Evolutionary conservation across 208 protist genomes (phyloP).

Genomic region (Phytomonas sp.): DNA sequence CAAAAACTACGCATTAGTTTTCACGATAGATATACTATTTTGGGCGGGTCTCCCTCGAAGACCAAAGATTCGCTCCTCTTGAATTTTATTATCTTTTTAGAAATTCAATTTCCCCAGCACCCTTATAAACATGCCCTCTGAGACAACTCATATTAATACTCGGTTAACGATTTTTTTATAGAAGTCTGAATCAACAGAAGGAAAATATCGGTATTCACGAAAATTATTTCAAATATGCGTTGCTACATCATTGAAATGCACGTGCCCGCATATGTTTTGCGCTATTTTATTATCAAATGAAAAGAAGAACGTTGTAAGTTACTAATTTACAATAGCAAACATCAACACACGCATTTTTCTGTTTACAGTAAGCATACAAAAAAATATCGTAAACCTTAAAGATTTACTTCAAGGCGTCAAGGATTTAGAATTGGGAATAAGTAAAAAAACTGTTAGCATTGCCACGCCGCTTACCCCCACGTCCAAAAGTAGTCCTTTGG

Average conservation of each 20-base stretch:
- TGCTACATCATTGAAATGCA: background rate
- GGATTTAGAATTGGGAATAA: background rate
- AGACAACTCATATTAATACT: background rate
- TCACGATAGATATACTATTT: background rate
- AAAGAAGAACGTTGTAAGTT: background rate
- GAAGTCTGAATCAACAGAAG: background rate
- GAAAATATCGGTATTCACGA: background rate
- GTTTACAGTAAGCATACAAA: background rate
- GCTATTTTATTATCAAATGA: background rate
- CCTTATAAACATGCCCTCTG: background rate
- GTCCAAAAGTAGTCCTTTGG: slow-evolving; percentile 10
- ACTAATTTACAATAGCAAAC: background rate
- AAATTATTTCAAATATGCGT: background rate
- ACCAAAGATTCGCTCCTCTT: background rate
- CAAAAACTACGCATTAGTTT: background rate
- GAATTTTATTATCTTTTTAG: background rate
- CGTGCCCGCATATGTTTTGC: background rate
- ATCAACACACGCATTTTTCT: background rate
- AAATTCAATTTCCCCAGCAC: background rate
- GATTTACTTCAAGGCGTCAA: background rate
- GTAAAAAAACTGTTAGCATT: background rate
- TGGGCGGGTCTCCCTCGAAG: background rate
- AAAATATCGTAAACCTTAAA: background rate
- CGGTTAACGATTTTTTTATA: background rate
- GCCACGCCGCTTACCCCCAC: slow-evolving; percentile 1